Percentiles rank a stretch among this genome's conserved stretches.
These are phyloP conservation scores for Dactylis glomerata DNA, from an alignment of 176 grass and related monocot species.

Conservation along the genomic window DNA sequence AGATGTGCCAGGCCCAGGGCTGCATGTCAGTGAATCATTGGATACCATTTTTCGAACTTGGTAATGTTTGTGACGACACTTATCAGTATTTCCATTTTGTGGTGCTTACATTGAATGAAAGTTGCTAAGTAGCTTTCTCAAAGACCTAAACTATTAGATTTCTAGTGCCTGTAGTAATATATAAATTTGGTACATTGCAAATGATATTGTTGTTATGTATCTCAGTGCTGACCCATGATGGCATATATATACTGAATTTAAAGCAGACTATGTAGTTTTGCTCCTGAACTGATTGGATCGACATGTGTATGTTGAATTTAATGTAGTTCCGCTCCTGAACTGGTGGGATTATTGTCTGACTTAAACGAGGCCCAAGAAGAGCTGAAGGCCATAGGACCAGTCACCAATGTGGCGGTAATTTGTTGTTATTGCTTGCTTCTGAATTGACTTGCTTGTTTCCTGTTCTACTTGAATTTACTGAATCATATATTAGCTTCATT, in stretches of 20 bases:
- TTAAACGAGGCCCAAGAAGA: conserved; percentile 69
- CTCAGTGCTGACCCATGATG: not conserved
- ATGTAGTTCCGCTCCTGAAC: conserved; percentile 77
- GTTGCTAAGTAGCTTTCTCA: not conserved
- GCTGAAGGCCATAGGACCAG: conserved; percentile 49
- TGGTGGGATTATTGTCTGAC: conserved; percentile 82
- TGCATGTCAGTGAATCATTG: not conserved
- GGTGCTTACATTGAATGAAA: not conserved
- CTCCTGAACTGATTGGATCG: not conserved
- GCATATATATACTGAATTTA: conserved; percentile 30
- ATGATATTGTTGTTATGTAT: conserved; percentile 10
- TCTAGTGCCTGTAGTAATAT: conserved; percentile 9
- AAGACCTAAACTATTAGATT: not conserved
- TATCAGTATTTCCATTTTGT: not conserved
- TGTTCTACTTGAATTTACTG: not conserved
- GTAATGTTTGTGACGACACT: not conserved
- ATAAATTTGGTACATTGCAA: not conserved
- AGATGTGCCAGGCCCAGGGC: not conserved
- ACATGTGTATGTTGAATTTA: not conserved
- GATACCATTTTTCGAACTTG: not conserved
- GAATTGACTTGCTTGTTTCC: not conserved
- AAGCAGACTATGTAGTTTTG: conserved; percentile 18
- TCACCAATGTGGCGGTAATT: conserved; percentile 45
- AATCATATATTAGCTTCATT: not conserved
- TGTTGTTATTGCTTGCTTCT: conserved; percentile 14